Percentiles rank a stretch among this genome's conserved stretches.
These are phyloP conservation scores for Skeletonema potamos DNA, from an alignment of 108 stramenopile species.

Conservation along the genomic window DNA sequence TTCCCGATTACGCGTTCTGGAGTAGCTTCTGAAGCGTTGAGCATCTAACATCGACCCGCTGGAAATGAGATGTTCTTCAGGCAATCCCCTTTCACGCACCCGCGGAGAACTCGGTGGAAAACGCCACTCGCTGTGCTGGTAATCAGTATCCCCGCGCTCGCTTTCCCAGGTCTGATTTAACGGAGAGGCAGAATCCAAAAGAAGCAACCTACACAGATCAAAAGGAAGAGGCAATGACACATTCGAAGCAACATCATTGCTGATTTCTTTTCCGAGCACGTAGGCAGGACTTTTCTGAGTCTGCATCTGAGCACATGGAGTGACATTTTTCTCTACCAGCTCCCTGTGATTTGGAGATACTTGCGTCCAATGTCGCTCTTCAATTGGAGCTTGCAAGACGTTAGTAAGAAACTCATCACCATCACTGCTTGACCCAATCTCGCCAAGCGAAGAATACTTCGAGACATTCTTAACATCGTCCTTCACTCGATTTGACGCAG, in stretches of 20 bases:
- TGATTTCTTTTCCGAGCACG: slow-evolving; percentile 65
- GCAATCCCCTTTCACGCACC: slow-evolving; percentile 64
- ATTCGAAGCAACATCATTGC: slow-evolving; percentile 63
- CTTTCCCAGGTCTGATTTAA: slow-evolving; percentile 76
- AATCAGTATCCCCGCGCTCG: slow-evolving; percentile 68
- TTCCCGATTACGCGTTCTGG: slow-evolving; percentile 59
- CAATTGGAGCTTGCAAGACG: neutral
- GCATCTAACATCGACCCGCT: slow-evolving; percentile 76
- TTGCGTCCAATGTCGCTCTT: slow-evolving; percentile 34
- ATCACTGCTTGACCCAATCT: slow-evolving; percentile 41
- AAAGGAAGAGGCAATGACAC: slow-evolving; percentile 66
- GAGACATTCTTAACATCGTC: slow-evolving; percentile 22
- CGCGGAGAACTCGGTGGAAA: slow-evolving; percentile 75
- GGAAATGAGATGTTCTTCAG: slow-evolving; percentile 74
- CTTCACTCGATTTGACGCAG: slow-evolving; percentile 5
- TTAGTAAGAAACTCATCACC: slow-evolving; percentile 25
- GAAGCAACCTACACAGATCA: slow-evolving; percentile 67
- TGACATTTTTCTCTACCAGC: slow-evolving; percentile 18
- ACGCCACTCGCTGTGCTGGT: slow-evolving; percentile 65
- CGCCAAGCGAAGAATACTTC: slow-evolving; percentile 42
- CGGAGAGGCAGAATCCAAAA: slow-evolving; percentile 79
- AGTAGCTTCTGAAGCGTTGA: slow-evolving; percentile 66
- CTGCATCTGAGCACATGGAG: slow-evolving; percentile 5
- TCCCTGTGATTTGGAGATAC: slow-evolving; percentile 16
- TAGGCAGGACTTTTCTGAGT: slow-evolving; percentile 48